Base-by-base conservation (phyloP, 1,139 yeast species). In the Kodamaea ohmeri region DNA sequence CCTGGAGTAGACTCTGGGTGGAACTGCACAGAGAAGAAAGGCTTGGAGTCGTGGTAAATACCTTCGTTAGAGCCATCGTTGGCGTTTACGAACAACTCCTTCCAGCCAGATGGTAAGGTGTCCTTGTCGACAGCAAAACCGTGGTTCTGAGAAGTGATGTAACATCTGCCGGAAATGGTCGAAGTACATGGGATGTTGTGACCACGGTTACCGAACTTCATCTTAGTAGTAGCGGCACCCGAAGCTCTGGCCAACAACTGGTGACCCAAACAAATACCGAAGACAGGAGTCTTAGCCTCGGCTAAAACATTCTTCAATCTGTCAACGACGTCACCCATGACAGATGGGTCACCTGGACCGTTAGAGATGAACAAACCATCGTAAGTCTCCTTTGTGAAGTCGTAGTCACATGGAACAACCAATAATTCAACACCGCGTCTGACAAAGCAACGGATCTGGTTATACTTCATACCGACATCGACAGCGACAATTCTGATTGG, bases 1-100 rank as follows among this genome's bases (percentile, higher is more conserved):
- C 99, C 99, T 34, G 98, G 98, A 39, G 97, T 88, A 24, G 97
- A 88, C 72, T 94, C 99, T 16, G 99, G 99, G 61, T 94, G 99
- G 78, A 94, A 92, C 73, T 94, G 99, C 36, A 92, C 97, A n/a
- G 98, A 92, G 74, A 94, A 94, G 62, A 75, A 84, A 34, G 99
- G 98, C 61, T 85, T 74, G 46, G 79, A 73, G 34, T 83, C 77
- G 66, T 90, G 90, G 72, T 88, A 90, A 51, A 94, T 89, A 81
- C 99, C 99, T 72, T 94, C 99, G 64, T 94, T 94, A 30, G 98
- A 90, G 42, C 92, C 92, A 65, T 94, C 99, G 58, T 94, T 94
- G 44, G 97, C 89, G 60, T 94, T 94, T 39, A 88, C 92, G 56
- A 94, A 94, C 55, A 92, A 78, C 65, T 90, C 96, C 62, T 86